Conservation (phyloP, 1,139 yeast species). For the Suhomyces ambrosiae region DNA sequence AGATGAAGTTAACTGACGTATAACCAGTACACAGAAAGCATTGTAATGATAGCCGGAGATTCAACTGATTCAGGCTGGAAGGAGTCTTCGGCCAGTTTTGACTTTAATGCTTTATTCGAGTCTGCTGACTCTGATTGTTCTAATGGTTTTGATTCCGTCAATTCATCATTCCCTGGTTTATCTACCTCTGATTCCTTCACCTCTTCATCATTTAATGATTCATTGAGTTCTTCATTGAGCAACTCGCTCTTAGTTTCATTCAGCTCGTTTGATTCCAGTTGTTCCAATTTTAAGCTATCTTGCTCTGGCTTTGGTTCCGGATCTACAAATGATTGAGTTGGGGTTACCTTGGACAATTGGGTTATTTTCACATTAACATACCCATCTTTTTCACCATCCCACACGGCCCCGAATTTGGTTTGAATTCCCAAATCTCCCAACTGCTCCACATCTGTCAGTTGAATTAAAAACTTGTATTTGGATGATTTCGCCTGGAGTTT, state of each 20-base stretch:
- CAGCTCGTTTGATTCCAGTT: no score
- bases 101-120: no score
- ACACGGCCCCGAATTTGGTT: constrained; percentile 38
- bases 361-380: constrained; percentile 29
- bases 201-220: not conserved
- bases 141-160: not conserved
- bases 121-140: no score
- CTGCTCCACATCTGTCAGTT: constrained; percentile 25
- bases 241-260: no score
- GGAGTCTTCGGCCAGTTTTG: no score
- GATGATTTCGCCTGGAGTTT: constrained; percentile 34
- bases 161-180: not conserved
- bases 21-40: constrained; percentile 38
- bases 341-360: no score
- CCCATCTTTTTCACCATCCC: constrained; percentile 46
- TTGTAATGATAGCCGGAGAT: constrained; percentile 9
- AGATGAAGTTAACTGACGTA: constrained; percentile 21
- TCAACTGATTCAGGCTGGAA: not conserved
- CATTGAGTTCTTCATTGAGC: no score
- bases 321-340: not conserved
- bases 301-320: constrained; percentile 1
- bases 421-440: constrained; percentile 20
- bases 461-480: constrained; percentile 39
- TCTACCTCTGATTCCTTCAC: constrained; percentile 1
- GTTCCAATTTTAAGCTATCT: no score